Percentiles rank a stretch among this genome's conserved stretches.
Evolutionary conservation across 2,329 filamentous ascomycete species (phyloP).

Genomic region (Huntiella moniliformis): DNA sequence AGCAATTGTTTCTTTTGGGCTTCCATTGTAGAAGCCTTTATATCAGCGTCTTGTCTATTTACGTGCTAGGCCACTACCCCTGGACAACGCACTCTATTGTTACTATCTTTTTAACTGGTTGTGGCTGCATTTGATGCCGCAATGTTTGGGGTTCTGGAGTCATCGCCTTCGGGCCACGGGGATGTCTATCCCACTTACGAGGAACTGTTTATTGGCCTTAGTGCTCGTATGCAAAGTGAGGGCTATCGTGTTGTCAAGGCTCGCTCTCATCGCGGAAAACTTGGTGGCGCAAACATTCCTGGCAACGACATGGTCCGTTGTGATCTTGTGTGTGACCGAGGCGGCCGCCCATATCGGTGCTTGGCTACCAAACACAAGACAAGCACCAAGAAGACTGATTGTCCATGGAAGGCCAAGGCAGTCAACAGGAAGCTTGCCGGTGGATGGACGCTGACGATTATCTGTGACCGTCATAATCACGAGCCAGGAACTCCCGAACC

Average conservation of each 20-base stretch:
- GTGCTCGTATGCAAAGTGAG: constrained; percentile 24
- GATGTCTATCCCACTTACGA: constrained; percentile 24
- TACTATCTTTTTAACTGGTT: too few species aligned
- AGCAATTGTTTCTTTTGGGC: too few species aligned
- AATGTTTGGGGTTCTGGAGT: constrained; percentile 27
- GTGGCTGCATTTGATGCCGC: not conserved
- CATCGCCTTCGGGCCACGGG: constrained; percentile 20
- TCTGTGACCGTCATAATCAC: constrained; percentile 27
- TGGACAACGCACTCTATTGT: too few species aligned
- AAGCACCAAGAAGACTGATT: constrained; percentile 27
- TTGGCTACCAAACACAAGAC: constrained; percentile 27
- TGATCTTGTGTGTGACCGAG: constrained; percentile 27
- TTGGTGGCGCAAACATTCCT: constrained; percentile 23
- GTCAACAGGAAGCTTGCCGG: constrained; percentile 25
- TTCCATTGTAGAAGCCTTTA: too few species aligned
- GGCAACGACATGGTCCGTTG: constrained; percentile 26
- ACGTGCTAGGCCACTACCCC: too few species aligned
- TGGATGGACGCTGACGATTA: constrained; percentile 26
- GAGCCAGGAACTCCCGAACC: constrained; percentile 26
- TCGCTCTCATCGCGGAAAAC: constrained; percentile 24
- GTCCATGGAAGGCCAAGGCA: constrained; percentile 27
- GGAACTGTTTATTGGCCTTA: constrained; percentile 23
- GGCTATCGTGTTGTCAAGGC: constrained; percentile 29
- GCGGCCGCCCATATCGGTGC: constrained; percentile 25
- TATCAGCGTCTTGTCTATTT: too few species aligned